Percentiles rank a stretch among this genome's conserved stretches.
Evolutionary conservation across 495 filamentous ascomycete genomes (phyloP).

Genomic region (Xanthoparmelia taractica): DNA sequence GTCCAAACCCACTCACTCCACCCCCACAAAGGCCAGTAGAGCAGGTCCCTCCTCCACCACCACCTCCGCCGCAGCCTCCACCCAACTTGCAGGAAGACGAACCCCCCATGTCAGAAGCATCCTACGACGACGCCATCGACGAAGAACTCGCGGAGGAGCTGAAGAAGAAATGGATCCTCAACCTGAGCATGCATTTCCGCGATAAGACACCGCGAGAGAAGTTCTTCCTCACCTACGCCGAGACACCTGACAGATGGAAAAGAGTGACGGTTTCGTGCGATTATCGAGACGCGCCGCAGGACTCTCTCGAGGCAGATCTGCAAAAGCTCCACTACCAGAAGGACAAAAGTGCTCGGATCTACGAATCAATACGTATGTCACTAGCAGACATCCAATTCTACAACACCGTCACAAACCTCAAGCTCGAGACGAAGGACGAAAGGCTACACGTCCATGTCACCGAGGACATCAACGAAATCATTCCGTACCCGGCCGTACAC

Average conservation of each 20-base stretch:
- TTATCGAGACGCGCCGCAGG: constrained; percentile 71
- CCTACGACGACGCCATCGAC: constrained; percentile 39
- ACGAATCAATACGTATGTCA: constrained; percentile 90
- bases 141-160: constrained; percentile 69
- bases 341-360: constrained; percentile 91
- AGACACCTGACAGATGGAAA: constrained; percentile 69
- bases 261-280: constrained; percentile 90
- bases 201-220: constrained; percentile 93
- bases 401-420: constrained; percentile 90
- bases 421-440: constrained; percentile 82
- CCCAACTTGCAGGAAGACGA: constrained; percentile 23
- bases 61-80: constrained; percentile 18
- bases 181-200: constrained; percentile 96
- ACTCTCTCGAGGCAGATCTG: constrained; percentile 81
- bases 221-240: constrained; percentile 94
- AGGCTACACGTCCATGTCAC: constrained; percentile 94
- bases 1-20: constrained; percentile 2
- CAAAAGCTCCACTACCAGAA: constrained; percentile 72
- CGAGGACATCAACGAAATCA: constrained; percentile 95
- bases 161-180: constrained; percentile 88
- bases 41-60: constrained; percentile 19
- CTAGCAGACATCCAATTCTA: constrained; percentile 90
- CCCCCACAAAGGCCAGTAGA: constrained; percentile 14
- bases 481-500: constrained; percentile 70
- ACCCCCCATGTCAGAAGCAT: constrained; percentile 31